Base-by-base conservation (phyloP, 345 rosid species). In the Salix viminalis region DNA sequence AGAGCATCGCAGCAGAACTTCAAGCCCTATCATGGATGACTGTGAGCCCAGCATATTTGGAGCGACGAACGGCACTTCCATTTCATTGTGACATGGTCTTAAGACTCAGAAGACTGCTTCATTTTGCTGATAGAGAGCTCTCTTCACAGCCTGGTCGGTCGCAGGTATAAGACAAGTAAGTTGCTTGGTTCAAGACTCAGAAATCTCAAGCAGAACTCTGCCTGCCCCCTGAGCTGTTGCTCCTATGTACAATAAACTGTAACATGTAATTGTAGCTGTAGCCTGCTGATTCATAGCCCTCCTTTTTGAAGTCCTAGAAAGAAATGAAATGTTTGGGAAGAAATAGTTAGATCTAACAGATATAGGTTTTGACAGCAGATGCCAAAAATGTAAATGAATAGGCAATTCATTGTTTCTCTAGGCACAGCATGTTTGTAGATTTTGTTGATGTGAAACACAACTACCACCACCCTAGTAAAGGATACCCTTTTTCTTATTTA, bases 21-120 rank as follows among this genome's bases (percentile, higher is more conserved):
- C 98, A 96, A 83, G 97, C 98, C 74, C 82, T 96, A 68, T 96
- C 99, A 28, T 96, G 97, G 97, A 90, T 96, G 98, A 96, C 97
- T 7, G 94, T 84, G 70, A 96, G 99, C 84, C 98, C 98, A 0
- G 94, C 91, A 32, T 94, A 89, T 82, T 70, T 88, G 77, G 98
- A 93, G 61, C 85, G 99, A 74, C 88, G 99, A 62, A 91, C 93
- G 21, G 84, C 84, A 5, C 87, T 96, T 50, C 99, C 99, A 2
- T 92, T 91, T 82, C 99, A 94, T 77, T 89, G 97, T 73, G 99
- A 96, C 85, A 91, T 91, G 98, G 97, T 96, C 77, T 84, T 96
- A 77, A 89, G 99, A 84, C 86, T 96, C 52, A 89, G 97, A 84
- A 91, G 99, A 77, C 85, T 96, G 79, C 97, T 96, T 77, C 97